Evolutionary conservation across 768 basidiomycete species (phyloP), one percentile per base, ranked within the genome.

Genomic region (Peribolospora kevripleyi): DNA sequence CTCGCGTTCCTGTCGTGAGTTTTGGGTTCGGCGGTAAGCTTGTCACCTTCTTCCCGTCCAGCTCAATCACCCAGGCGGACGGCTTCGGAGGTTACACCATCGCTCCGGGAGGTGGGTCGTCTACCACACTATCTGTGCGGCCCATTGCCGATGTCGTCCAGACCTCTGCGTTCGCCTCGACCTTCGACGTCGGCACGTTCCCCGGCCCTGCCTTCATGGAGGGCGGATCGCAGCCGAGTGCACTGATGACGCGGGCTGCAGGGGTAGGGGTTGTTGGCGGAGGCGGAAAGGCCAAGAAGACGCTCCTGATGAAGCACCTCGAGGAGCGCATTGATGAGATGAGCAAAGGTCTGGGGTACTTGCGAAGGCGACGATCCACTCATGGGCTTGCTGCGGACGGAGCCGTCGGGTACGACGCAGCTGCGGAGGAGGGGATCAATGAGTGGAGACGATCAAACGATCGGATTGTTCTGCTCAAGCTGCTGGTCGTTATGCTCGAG

Each of bases 21-120:
- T 93, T 95, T 62, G 91, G 91, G 0, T 88, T 90, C 62, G 87
- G 87, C n/a, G 90, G 90, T 8, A 82, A 81, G 63, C 62, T 95
- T 55, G 74, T 90, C 7, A 80, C 84, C 6, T 90, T 84, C 66
- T 93, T 91, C 71, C 86, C 63, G 0, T 3, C 39, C 4, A 25
- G 25, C 25, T 25, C 25, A 25, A 66, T 81, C 64, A 77, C 72
- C 82, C 47, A 80, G 84, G 65, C 81, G 85, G 66, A 77, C 25
- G 25, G 84, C 50, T 79, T 82, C 2, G 69, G 84, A 37, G 76
- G 80, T 9, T 76, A 79, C 11, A 76, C 81, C 40, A 76, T 76
- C 51, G 76, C 80, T 8, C 80, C 79, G 36, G 2, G 74, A 6
- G 56, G 7, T 45, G 43, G 56, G 10, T 13, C 54, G 0, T 54